Percentiles rank a stretch among this genome's conserved stretches.
Conservation (phyloP, 306 rosid genomes). For the Lablab purpureus region DNA sequence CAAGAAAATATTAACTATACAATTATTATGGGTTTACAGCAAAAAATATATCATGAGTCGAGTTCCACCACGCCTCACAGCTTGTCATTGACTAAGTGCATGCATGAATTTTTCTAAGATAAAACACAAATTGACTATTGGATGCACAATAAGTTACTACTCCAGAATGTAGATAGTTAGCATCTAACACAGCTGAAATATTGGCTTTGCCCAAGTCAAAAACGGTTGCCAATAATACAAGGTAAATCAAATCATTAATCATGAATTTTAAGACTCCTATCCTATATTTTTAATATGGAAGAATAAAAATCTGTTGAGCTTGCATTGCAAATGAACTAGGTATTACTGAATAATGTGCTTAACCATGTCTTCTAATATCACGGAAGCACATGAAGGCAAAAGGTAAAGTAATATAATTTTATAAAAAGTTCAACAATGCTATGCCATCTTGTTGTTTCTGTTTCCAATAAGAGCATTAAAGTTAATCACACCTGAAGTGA, state of each 20-base stretch:
- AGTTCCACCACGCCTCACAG: slow-evolving; percentile 9
- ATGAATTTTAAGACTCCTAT: background rate
- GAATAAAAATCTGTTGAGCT: background rate
- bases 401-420: background rate
- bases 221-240: background rate
- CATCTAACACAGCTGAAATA: background rate
- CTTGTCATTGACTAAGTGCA: background rate
- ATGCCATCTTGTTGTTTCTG: background rate
- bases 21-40: background rate
- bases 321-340: slow-evolving; percentile 7
- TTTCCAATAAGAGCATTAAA: background rate
- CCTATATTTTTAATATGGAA: background rate
- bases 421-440: background rate
- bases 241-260: background rate
- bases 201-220: background rate
- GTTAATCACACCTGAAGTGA: background rate
- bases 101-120: background rate
- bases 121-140: background rate
- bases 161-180: slow-evolving; percentile 3
- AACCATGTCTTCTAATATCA: background rate
- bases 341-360: background rate
- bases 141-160: slow-evolving; percentile 6
- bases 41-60: background rate
- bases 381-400: background rate
- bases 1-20: slow-evolving; percentile 32